These are phyloP conservation scores for Blastobotrys elegans DNA, from an alignment of 1,139 yeast species.

Conservation along the genomic window DNA sequence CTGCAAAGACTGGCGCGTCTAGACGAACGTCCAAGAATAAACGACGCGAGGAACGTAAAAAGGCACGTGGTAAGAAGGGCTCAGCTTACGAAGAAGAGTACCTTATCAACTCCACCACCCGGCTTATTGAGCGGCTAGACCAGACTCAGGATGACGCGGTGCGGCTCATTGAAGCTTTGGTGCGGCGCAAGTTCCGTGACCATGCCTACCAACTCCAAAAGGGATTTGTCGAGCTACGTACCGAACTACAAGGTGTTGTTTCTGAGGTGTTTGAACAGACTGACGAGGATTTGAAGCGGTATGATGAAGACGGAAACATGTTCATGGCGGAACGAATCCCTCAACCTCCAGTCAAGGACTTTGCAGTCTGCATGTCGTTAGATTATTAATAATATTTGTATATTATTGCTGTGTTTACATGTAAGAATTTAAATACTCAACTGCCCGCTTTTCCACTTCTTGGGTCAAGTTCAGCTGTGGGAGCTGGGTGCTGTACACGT, in stretches of 20 bases:
- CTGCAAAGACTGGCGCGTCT: constrained; percentile 95
- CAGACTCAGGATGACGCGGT: constrained; percentile 72
- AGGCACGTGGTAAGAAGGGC: constrained; percentile 96
- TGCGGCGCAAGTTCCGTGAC: constrained; percentile 66
- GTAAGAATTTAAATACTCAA: background rate
- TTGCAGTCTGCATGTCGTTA: constrained; percentile 3
- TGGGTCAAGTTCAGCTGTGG: constrained; percentile 5
- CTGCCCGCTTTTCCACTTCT: constrained; percentile 6
- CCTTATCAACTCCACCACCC: constrained; percentile 77
- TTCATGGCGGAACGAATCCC: constrained; percentile 35
- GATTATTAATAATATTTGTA: constrained; percentile 5
- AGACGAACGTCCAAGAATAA: constrained; percentile 86
- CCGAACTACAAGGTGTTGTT: constrained; percentile 51
- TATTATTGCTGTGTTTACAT: background rate
- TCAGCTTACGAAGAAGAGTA: constrained; percentile 97
- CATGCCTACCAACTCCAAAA: constrained; percentile 82
- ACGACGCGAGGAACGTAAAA: constrained; percentile 92
- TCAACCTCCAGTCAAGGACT: constrained; percentile 5
- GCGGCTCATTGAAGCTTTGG: constrained; percentile 66
- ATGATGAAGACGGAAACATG: constrained; percentile 82
- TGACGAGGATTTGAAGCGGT: constrained; percentile 80
- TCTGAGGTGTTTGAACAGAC: constrained; percentile 67
- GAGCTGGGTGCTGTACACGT: constrained; percentile 19
- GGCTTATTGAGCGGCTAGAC: constrained; percentile 77
- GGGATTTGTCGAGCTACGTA: constrained; percentile 55